phyloP scores from a whole-genome alignment of 768 basidiomycete genomes.

The Boletus vermiculosoides region DNA sequence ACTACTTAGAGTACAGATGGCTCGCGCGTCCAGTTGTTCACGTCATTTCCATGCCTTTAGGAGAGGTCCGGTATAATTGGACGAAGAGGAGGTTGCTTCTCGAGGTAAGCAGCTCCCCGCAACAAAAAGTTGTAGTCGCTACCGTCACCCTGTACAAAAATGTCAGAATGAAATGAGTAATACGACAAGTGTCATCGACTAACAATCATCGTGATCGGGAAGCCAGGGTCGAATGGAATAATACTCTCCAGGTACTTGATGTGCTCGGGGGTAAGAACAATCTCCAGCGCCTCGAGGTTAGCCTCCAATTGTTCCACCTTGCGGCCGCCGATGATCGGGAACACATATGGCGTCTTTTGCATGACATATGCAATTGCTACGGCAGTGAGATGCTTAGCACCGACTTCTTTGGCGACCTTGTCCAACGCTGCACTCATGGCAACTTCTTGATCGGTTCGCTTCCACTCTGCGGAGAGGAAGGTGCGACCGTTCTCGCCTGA shows the following conservation, averaged over 20 bases:
- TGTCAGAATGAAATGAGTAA: background rate
- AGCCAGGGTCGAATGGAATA: constrained; percentile 39
- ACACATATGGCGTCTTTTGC: constrained; percentile 46
- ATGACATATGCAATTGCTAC: constrained; percentile 47
- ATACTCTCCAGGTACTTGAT: constrained; percentile 38
- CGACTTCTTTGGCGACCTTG: constrained; percentile 41
- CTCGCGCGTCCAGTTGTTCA: background rate
- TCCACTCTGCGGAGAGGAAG: constrained; percentile 25
- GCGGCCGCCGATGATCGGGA: constrained; percentile 43
- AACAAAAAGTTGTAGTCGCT: constrained; percentile 11
- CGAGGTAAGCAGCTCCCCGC: constrained; percentile 13
- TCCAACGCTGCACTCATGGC: constrained; percentile 37
- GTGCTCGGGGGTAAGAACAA: constrained; percentile 39
- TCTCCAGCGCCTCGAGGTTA: constrained; percentile 44
- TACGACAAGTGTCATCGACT: constrained; percentile 12
- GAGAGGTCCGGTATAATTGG: constrained; percentile 3
- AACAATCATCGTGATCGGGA: constrained; percentile 36
- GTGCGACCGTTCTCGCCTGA: constrained; percentile 41
- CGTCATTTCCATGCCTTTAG: background rate
- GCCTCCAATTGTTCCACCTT: constrained; percentile 43
- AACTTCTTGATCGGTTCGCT: constrained; percentile 33
- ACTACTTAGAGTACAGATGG: background rate
- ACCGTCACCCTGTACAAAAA: constrained; percentile 29
- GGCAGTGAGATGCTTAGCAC: constrained; percentile 32
- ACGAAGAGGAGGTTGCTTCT: constrained; percentile 15